phyloP scores from a whole-genome alignment of 768 basidiomycete species.

The Boletus rex-veris region DNA sequence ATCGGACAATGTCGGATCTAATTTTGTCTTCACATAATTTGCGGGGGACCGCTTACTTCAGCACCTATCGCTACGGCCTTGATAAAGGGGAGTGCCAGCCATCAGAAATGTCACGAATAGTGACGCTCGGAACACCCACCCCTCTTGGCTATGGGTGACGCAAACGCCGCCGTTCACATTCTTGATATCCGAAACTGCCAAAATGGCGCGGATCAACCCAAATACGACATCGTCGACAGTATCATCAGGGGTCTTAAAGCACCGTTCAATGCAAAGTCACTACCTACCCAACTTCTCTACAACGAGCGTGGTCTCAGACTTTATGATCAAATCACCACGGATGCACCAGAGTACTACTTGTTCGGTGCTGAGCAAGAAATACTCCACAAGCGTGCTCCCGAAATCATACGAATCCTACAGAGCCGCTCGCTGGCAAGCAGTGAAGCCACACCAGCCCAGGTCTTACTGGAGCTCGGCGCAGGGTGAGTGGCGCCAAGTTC shows the following conservation, averaged over 20 bases:
- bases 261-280: constrained; percentile 51
- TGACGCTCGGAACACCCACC: background rate
- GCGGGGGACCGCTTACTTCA: constrained; percentile 1
- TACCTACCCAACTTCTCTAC: constrained; percentile 86
- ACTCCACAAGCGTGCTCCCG: constrained; percentile 62
- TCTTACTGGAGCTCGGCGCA: constrained; percentile 88
- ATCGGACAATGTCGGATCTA: background rate
- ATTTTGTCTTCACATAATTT: background rate
- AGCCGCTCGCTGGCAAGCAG: constrained; percentile 20
- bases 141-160: constrained; percentile 19
- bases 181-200: constrained; percentile 22
- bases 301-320: constrained; percentile 80
- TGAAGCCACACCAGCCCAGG: constrained; percentile 40
- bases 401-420: constrained; percentile 77
- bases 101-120: background rate
- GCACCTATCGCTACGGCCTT: background rate
- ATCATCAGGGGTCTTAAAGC: constrained; percentile 55
- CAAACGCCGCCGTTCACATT: constrained; percentile 15
- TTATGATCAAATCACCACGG: constrained; percentile 82
- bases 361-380: constrained; percentile 88
- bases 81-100: background rate
- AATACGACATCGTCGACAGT: constrained; percentile 39
- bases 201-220: background rate
- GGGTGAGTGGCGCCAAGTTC: constrained; percentile 54
- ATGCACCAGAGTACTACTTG: constrained; percentile 82